A percentile compares a stretch with the other conserved stretches of the same genome.
These are phyloP conservation scores for Aspergillus cristatus DNA, from an alignment of 495 filamentous ascomycete species.

Conservation along the genomic window DNA sequence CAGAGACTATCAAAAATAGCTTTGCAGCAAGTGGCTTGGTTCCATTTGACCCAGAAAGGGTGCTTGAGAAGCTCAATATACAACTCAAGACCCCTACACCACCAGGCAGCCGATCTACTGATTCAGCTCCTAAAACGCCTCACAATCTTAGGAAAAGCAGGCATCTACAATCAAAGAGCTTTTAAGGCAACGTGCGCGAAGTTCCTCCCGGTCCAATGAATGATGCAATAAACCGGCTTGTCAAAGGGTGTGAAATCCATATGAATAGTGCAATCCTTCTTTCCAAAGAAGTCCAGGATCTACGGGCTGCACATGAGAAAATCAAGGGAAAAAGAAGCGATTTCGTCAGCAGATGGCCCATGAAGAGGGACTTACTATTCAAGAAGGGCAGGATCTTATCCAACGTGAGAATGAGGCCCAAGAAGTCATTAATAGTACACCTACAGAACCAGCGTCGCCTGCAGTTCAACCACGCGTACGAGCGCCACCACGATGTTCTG, in stretches of 20 bases:
- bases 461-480: slow-evolving; percentile 1
- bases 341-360: slow-evolving; percentile 5
- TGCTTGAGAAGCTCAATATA: slow-evolving; percentile 3
- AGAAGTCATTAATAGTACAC: slow-evolving; percentile 3
- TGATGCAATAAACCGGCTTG: slow-evolving; percentile 1
- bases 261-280: slow-evolving; percentile 2
- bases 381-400: slow-evolving; percentile 1
- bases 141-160: slow-evolving; percentile 2
- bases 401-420: slow-evolving; percentile 3
- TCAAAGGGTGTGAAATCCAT: slow-evolving; percentile 1
- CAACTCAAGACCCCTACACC: slow-evolving; percentile 3
- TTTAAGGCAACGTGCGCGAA: not conserved
- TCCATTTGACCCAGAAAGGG: slow-evolving; percentile 2
- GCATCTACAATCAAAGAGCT: not conserved
- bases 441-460: slow-evolving; percentile 2
- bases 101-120: not conserved
- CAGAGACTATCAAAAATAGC: slow-evolving; percentile 6
- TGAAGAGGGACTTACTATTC: slow-evolving; percentile 5
- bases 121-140: too few species aligned
- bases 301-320: not conserved
- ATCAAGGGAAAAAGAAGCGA: not conserved
- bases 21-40: slow-evolving; percentile 4
- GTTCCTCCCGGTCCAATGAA: slow-evolving; percentile 1
- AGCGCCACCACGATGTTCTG: slow-evolving; percentile 4
- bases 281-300: slow-evolving; percentile 1